Evolutionary conservation across 2,329 filamentous ascomycete genomes (phyloP).

Genomic region (Camillea tinctor): DNA sequence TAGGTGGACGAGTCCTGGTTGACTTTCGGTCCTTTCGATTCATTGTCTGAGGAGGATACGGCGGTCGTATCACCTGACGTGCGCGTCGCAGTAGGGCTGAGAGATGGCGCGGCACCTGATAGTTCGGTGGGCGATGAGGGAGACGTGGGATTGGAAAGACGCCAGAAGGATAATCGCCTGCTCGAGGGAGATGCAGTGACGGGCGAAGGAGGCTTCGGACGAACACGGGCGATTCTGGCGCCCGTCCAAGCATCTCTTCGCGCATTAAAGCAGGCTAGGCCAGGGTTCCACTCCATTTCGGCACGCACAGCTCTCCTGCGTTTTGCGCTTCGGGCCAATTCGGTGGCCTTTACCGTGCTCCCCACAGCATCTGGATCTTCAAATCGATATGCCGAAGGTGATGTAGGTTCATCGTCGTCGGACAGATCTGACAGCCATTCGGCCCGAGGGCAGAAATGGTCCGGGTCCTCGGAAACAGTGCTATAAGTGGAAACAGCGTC

Average conservation of each 20-base stretch:
- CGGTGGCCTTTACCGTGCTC: constrained; percentile 38
- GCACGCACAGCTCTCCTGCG: constrained; percentile 58
- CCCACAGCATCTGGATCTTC: constrained; percentile 50
- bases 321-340: constrained; percentile 52
- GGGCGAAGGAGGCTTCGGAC: constrained; percentile 41
- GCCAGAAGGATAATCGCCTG: constrained; percentile 51
- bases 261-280: constrained; percentile 74
- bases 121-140: constrained; percentile 32
- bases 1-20: constrained; percentile 39
- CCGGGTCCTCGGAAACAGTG: constrained; percentile 50
- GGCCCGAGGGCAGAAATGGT: constrained; percentile 48
- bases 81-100: constrained; percentile 31
- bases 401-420: constrained; percentile 43
- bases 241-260: constrained; percentile 84
- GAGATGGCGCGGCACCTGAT: constrained; percentile 15
- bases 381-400: constrained; percentile 50
- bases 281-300: constrained; percentile 76
- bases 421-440: constrained; percentile 61
- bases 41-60: constrained; percentile 43
- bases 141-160: constrained; percentile 43
- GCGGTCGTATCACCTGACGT: constrained; percentile 35
- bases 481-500: constrained; percentile 42
- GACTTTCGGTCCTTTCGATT: constrained; percentile 37
- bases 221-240: constrained; percentile 60
- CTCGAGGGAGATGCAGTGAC: constrained; percentile 40